phyloP scores from a whole-genome alignment of 192 early-diverging fungal species.

The Coemansia umbellata region DNA sequence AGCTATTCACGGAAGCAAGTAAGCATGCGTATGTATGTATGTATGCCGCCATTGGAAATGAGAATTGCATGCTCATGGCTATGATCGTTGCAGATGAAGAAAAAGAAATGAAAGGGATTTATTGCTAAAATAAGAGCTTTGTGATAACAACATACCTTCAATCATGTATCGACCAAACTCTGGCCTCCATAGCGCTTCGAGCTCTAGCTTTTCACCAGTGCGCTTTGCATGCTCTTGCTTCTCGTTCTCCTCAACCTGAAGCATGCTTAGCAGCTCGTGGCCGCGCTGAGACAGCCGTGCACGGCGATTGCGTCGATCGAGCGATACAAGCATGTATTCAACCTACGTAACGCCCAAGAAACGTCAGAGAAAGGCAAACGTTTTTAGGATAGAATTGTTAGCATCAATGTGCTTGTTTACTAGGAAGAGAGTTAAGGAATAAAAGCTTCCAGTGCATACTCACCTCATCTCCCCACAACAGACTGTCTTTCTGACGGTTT shows the following conservation, averaged over 20 bases:
- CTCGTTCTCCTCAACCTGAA: constrained; percentile 73
- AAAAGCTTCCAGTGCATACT: constrained; percentile 6
- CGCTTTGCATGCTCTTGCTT: constrained; percentile 21
- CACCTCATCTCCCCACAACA: constrained; percentile 98
- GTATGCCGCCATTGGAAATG: too few relatives aligned
- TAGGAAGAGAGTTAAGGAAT: not conserved
- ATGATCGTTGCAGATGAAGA: too few relatives aligned
- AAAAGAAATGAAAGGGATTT: too few relatives aligned
- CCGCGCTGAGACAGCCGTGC: constrained; percentile 75
- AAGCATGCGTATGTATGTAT: too few relatives aligned
- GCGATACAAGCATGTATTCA: constrained; percentile 87
- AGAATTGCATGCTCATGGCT: too few relatives aligned
- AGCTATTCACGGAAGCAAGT: too few relatives aligned
- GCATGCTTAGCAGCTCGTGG: constrained; percentile 70
- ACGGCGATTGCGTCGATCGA: constrained; percentile 66
- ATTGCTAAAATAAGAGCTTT: too few relatives aligned
- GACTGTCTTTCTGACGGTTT: constrained; percentile 69
- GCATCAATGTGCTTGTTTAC: not conserved
- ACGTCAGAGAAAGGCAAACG: too few relatives aligned
- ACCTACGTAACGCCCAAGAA: too few relatives aligned
- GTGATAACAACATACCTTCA: constrained; percentile 64
- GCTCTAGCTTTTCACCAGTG: constrained; percentile 39
- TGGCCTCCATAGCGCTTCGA: constrained; percentile 85
- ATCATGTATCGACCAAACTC: constrained; percentile 98
- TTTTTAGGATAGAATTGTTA: too few relatives aligned